These are phyloP conservation scores for Malbranchea zuffiana DNA, from an alignment of 2,329 filamentous ascomycete species.

Conservation along the genomic window DNA sequence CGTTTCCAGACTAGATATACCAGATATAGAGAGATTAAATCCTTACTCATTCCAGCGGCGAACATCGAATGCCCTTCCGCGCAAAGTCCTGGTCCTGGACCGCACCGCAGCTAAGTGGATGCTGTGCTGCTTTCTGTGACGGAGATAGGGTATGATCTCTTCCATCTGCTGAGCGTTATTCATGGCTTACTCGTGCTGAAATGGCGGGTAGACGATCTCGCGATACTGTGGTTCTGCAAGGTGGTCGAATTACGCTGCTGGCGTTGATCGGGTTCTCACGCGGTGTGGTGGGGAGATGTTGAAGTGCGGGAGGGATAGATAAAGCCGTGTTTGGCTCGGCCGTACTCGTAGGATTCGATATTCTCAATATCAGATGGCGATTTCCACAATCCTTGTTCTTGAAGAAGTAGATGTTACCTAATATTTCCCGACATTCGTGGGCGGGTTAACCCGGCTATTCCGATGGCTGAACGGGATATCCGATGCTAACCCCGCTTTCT, in stretches of 20 bases:
- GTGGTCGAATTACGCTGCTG: constrained; percentile 4
- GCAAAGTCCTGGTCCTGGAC: constrained; percentile 6
- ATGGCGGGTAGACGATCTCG: background rate
- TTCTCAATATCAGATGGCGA: constrained; percentile 8
- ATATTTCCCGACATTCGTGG: too few relatives aligned
- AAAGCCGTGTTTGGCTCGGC: background rate
- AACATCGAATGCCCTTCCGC: too few relatives aligned
- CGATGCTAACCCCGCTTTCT: too few relatives aligned
- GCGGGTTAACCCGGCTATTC: too few relatives aligned
- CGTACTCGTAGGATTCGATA: background rate
- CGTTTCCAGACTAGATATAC: too few relatives aligned
- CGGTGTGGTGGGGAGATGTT: constrained; percentile 6
- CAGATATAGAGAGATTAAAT: too few relatives aligned
- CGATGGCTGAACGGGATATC: too few relatives aligned
- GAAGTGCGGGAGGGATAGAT: constrained; percentile 1
- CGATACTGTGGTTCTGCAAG: constrained; percentile 1
- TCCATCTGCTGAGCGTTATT: background rate
- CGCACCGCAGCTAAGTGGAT: background rate
- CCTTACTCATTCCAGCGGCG: background rate
- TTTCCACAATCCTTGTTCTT: too few relatives aligned
- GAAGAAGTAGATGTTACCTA: too few relatives aligned
- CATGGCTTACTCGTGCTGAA: constrained; percentile 1
- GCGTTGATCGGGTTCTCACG: constrained; percentile 7
- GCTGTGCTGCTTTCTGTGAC: constrained; percentile 9
- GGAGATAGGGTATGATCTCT: constrained; percentile 4